Evolutionary conservation across 2,329 filamentous ascomycete species (phyloP).

Genomic region (Fusarium poae): DNA sequence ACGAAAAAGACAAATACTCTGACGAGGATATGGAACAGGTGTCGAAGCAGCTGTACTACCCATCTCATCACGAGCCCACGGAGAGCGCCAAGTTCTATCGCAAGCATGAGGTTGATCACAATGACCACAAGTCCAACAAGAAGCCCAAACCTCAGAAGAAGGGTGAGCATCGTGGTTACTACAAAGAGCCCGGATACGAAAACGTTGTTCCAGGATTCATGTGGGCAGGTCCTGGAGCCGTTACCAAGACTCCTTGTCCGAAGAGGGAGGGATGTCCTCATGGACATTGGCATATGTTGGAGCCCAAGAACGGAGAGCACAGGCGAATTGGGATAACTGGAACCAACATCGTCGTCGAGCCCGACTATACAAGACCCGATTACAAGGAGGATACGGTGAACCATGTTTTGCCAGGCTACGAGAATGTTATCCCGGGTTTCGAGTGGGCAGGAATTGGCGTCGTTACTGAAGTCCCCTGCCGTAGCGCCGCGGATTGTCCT

Average conservation of each 20-base stretch:
- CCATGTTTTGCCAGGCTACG: conserved; percentile 6
- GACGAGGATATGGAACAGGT: not conserved
- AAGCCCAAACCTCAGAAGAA: not conserved
- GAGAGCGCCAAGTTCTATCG: not conserved
- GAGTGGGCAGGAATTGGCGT: conserved; percentile 6
- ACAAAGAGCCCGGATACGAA: conserved; percentile 1
- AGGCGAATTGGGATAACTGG: conserved; percentile 1
- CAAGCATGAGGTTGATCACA: not conserved
- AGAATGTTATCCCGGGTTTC: conserved; percentile 5
- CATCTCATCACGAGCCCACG: not conserved
- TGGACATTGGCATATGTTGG: conserved; percentile 9
- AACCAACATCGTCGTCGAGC: not conserved
- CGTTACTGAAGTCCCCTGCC: conserved; percentile 8
- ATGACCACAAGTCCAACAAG: not conserved
- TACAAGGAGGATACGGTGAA: conserved; percentile 1
- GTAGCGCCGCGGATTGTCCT: not conserved
- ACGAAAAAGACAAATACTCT: not conserved
- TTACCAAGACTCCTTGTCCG: not conserved
- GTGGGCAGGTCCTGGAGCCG: conserved; percentile 5
- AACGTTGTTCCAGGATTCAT: conserved; percentile 3
- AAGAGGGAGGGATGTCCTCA: not conserved
- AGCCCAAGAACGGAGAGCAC: conserved; percentile 6
- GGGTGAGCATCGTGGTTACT: not conserved
- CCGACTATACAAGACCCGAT: not conserved
- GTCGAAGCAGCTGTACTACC: not conserved